Base-by-base conservation (phyloP, 1,284 basidiomycete genomes). In the Ustilago cynodontis region DNA sequence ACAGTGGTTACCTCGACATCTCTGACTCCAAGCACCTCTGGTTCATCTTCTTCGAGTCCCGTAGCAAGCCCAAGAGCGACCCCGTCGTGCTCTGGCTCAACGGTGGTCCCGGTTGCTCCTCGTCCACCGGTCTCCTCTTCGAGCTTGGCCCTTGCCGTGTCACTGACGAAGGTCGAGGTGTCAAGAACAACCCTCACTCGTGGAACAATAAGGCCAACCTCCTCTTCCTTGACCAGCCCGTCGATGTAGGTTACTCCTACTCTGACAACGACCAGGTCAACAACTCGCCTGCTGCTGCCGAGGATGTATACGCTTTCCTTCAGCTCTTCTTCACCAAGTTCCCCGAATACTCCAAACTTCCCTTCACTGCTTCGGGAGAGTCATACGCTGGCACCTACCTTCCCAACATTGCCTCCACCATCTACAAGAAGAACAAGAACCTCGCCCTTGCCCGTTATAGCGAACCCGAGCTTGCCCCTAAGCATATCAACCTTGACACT, bases 51-150 rank as follows among this genome's bases (percentile, higher is more conserved):
- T 95, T 94, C 81, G 94, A 95, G 87, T 90, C 91, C 2, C 89
- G 94, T 47, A 88, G 87, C 67, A 88, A 90, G 28, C 94, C 94
- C 1, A 87, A 89, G 58, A 88, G 90, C 53, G 94, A 93, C 20
- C 94, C 94, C 11, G 88, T 97, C 4, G 89, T 94, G 29, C 88
- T 97, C 63, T 96, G 95, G 95, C 88, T 95, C 47, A 95, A 94
- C 81, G 94, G 94, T 52, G 93, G 93, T 6, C 92, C 93, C 16
- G 92, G 85, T 59, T 80, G 83, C 71, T 85, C 81, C 33, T 82
- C 81, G 22, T 78, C 78, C 55, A 80, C 79, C 41, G 84, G 84
- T 89, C 76, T 92, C 90, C n/a, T 92, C 91, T 87, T 94, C 75
- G 93, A 98, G 87, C 91, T 97, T 37, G 94, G 94, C 0, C 94